These are phyloP conservation scores for Sarcocystis neurona DNA, from an alignment of 169 alveolate genomes.

Conservation along the genomic window DNA sequence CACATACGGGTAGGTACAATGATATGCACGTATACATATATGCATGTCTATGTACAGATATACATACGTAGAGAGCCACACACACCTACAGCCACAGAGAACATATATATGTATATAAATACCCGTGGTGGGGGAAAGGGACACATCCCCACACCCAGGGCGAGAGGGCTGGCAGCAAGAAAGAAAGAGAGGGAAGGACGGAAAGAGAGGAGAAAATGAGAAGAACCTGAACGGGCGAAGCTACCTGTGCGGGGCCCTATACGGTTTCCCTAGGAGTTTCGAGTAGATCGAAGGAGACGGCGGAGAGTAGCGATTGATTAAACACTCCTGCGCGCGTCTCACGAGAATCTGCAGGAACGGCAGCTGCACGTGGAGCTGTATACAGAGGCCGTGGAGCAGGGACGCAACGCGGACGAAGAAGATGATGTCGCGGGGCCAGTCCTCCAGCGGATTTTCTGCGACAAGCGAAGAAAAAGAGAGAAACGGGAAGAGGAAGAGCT, in stretches of 20 bases:
- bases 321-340: conserved; percentile 75
- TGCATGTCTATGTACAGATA: no score
- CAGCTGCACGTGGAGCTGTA: conserved; percentile 75
- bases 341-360: conserved; percentile 78
- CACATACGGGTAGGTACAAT: no score
- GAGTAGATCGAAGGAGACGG: conserved; percentile 57
- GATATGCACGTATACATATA: no score
- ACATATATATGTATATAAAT: no score
- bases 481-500: not conserved
- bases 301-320: conserved; percentile 62
- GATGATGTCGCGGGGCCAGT: conserved; percentile 82
- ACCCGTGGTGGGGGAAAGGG: no score
- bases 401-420: conserved; percentile 82
- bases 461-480: not conserved
- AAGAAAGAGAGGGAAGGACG: no score
- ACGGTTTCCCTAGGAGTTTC: conserved; percentile 35
- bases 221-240: no score
- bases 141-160: no score
- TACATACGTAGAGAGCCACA: no score
- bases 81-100: no score
- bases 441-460: conserved; percentile 75
- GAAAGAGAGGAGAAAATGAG: no score
- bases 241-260: not conserved
- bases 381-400: conserved; percentile 80
- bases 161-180: no score